These are phyloP conservation scores for Blastobotrys aristatus DNA, from an alignment of 1,139 yeast genomes.

Conservation along the genomic window DNA sequence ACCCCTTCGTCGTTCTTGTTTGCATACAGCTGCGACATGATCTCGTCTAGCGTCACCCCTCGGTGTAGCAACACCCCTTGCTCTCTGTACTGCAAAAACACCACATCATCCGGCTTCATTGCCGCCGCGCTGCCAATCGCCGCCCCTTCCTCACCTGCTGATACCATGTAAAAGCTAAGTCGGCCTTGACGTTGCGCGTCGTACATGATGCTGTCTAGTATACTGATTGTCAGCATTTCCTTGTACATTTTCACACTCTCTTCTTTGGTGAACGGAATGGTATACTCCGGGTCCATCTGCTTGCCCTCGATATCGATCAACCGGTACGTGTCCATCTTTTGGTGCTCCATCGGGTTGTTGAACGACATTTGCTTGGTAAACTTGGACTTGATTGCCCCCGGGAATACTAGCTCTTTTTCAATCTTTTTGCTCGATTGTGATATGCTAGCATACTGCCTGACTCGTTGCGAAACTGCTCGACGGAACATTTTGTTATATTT, in stretches of 20 bases:
- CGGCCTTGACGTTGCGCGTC: slow-evolving; percentile 39
- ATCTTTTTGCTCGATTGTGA: slow-evolving; percentile 26
- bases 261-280: slow-evolving; percentile 27
- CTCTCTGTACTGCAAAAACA: slow-evolving; percentile 36
- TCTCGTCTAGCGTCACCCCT: slow-evolving; percentile 33
- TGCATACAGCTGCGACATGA: slow-evolving; percentile 35
- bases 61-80: slow-evolving; percentile 34
- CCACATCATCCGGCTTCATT: slow-evolving; percentile 30
- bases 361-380: slow-evolving; percentile 27
- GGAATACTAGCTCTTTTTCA: slow-evolving; percentile 29
- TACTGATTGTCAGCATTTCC: slow-evolving; percentile 33
- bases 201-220: slow-evolving; percentile 34
- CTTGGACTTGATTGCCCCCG: slow-evolving; percentile 30
- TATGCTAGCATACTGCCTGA: slow-evolving; percentile 8
- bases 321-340: slow-evolving; percentile 31
- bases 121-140: slow-evolving; percentile 37
- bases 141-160: slow-evolving; percentile 38
- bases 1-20: slow-evolving; percentile 32
- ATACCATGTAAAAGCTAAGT: slow-evolving; percentile 36
- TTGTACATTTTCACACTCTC: slow-evolving; percentile 31
- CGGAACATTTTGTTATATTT: neutral
- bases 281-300: slow-evolving; percentile 26
- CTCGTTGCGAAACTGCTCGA: neutral
- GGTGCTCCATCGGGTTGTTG: slow-evolving; percentile 23
- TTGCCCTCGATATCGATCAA: slow-evolving; percentile 31